Evolutionary conservation across 805 yeast species (phyloP).

Genomic region (Hanseniaspora singularis): DNA sequence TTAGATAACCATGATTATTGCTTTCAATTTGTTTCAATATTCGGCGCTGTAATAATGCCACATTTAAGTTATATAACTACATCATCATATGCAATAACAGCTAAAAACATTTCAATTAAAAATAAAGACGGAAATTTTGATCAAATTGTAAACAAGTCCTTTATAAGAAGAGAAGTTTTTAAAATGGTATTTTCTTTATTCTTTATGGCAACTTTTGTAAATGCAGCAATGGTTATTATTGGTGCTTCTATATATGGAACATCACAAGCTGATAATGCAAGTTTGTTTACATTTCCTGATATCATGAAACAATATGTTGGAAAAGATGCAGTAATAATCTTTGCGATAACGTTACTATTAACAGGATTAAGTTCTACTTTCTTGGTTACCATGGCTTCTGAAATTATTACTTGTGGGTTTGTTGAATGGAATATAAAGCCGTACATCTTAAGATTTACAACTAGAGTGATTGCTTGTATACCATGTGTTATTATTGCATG

Average conservation of each 20-base stretch:
- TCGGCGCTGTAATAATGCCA: neutral
- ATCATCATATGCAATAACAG: neutral
- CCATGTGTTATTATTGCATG: slow-evolving; percentile 74
- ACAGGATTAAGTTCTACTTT: slow-evolving; percentile 88
- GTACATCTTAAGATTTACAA: slow-evolving; percentile 64
- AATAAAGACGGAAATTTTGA: neutral
- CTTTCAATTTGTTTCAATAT: neutral
- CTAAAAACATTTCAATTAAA: neutral
- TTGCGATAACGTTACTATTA: slow-evolving; percentile 69
- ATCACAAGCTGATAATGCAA: slow-evolving; percentile 64
- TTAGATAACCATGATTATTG: neutral
- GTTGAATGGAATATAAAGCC: slow-evolving; percentile 71
- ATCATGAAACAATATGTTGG: slow-evolving; percentile 51
- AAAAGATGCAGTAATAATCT: slow-evolving; percentile 66
- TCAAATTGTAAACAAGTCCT: slow-evolving; percentile 52
- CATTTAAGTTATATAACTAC: neutral
- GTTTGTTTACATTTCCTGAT: slow-evolving; percentile 62
- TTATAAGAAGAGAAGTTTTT: slow-evolving; percentile 55
- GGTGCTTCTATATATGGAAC: slow-evolving; percentile 65
- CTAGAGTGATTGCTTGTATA: slow-evolving; percentile 63
- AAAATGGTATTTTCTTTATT: slow-evolving; percentile 71
- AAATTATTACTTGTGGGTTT: slow-evolving; percentile 83
- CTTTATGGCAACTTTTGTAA: slow-evolving; percentile 76
- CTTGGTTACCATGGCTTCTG: slow-evolving; percentile 87
- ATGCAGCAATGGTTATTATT: slow-evolving; percentile 69